phyloP scores from a whole-genome alignment of 2,329 filamentous ascomycete species.

The Tolypocladium inflatum region DNA sequence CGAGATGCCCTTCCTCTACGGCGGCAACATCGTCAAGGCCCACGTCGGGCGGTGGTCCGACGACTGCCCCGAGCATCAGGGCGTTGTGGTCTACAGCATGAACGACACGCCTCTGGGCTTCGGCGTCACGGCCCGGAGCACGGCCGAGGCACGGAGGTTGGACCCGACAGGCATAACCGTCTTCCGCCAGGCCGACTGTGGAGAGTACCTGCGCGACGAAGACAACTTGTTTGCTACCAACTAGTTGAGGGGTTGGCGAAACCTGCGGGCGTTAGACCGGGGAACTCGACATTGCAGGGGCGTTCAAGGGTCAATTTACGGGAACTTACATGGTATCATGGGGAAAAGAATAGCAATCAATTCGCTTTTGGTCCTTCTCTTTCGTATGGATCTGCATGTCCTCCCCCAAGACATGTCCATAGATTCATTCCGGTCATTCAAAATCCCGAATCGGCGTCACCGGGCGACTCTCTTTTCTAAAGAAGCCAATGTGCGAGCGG shows the following conservation, averaged over 20 bases:
- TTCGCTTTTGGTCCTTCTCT: background rate
- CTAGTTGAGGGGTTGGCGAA: background rate
- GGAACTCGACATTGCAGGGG: background rate
- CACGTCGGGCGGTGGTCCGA: constrained; percentile 75
- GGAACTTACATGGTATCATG: background rate
- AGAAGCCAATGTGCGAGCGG: constrained; percentile 78
- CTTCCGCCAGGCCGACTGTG: constrained; percentile 88
- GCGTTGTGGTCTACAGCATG: constrained; percentile 84
- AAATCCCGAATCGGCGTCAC: constrained; percentile 32
- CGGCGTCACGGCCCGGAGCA: constrained; percentile 81
- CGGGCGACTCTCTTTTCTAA: constrained; percentile 43
- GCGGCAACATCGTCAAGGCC: constrained; percentile 70
- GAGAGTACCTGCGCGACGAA: constrained; percentile 86
- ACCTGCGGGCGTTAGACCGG: background rate
- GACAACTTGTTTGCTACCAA: constrained; percentile 45
- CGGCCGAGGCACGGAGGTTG: constrained; percentile 69
- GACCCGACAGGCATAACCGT: constrained; percentile 85
- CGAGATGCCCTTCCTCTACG: constrained; percentile 95
- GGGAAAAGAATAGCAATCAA: background rate
- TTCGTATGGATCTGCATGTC: background rate
- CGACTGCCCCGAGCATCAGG: constrained; percentile 88
- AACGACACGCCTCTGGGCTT: constrained; percentile 91
- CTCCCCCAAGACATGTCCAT: background rate
- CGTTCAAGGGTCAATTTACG: background rate
- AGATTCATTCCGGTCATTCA: background rate